Percentiles rank a stretch among this genome's conserved stretches.
Conservation (phyloP, 73 alveolate genomes). For the Effrenium voratum region DNA sequence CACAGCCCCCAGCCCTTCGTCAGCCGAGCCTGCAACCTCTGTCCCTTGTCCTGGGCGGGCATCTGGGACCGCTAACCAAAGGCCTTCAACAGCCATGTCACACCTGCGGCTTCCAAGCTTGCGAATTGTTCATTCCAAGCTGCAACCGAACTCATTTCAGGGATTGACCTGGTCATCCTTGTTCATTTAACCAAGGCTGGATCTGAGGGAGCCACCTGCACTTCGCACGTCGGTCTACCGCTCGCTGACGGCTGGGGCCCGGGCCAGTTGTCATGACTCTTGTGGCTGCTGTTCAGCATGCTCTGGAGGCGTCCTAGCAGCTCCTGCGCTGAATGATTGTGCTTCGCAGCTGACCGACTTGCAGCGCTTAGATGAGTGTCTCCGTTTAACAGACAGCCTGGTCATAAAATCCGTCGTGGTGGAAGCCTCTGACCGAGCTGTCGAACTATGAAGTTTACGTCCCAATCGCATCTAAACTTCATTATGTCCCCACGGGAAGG, state of each 20-base stretch:
- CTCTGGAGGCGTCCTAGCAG: constrained; percentile 34
- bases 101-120: neutral
- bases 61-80: neutral
- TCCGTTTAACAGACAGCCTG: too few species aligned
- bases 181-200: too few species aligned
- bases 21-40: constrained; percentile 43
- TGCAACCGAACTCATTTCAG: neutral
- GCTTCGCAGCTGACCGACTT: too few species aligned
- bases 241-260: neutral
- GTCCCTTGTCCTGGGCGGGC: constrained; percentile 37
- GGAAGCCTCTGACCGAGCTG: too few species aligned
- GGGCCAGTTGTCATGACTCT: constrained; percentile 90
- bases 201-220: too few species aligned
- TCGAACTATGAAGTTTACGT: too few species aligned
- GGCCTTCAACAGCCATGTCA: neutral
- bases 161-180: neutral
- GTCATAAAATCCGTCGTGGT: too few species aligned
- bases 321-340: neutral
- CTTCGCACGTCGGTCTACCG: too few species aligned
- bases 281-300: constrained; percentile 73
- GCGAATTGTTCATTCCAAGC: neutral
- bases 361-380: too few species aligned
- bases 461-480: too few species aligned
- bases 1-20: too few species aligned
- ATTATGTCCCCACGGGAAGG: too few species aligned